These are phyloP conservation scores for Murraya paniculata DNA, from an alignment of 345 rosid species.

Conservation along the genomic window DNA sequence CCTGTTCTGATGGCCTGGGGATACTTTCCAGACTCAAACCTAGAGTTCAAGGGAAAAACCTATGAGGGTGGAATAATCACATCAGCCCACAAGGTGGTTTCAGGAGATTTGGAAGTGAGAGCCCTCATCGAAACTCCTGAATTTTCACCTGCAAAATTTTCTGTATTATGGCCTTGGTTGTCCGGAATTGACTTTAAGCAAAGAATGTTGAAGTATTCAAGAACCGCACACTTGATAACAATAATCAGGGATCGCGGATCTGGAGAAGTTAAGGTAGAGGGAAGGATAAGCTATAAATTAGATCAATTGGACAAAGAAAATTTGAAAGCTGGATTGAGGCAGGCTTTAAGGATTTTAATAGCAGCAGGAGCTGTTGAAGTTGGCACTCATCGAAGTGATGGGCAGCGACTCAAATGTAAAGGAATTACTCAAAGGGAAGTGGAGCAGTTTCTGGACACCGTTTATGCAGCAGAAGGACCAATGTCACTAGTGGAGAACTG, in stretches of 20 bases:
- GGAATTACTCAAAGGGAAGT: constrained; percentile 36
- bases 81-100: constrained; percentile 43
- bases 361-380: constrained; percentile 73
- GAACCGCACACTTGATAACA: constrained; percentile 51
- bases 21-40: constrained; percentile 71
- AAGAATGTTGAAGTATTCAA: constrained; percentile 47
- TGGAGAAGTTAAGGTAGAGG: constrained; percentile 46
- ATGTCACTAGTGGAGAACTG: constrained; percentile 35
- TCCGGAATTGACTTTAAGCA: constrained; percentile 51
- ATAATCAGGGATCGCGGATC: constrained; percentile 50
- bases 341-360: constrained; percentile 47
- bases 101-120: constrained; percentile 34
- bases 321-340: constrained; percentile 44
- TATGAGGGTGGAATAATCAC: constrained; percentile 67
- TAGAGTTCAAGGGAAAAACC: constrained; percentile 41
- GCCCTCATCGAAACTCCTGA: constrained; percentile 63
- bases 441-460: constrained; percentile 45
- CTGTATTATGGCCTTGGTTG: constrained; percentile 45
- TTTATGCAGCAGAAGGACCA: constrained; percentile 33
- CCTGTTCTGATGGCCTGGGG: constrained; percentile 91
- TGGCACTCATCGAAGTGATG: constrained; percentile 60
- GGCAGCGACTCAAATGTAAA: constrained; percentile 43
- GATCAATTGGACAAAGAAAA: constrained; percentile 39
- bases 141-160: constrained; percentile 43
- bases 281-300: constrained; percentile 32